phyloP scores from a whole-genome alignment of 179 eudicot species.

The Patellifolia procumbens region DNA sequence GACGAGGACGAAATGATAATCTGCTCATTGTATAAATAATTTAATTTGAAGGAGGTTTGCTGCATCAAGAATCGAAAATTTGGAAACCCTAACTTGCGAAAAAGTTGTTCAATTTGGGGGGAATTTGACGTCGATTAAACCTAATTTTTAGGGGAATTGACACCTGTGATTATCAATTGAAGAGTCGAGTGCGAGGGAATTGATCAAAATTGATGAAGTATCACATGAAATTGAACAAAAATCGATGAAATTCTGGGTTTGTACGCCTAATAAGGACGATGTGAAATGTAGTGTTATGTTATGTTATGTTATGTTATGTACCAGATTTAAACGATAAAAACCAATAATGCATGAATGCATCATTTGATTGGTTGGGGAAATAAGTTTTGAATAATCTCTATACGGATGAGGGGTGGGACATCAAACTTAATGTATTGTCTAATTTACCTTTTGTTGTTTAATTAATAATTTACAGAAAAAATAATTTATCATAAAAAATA shows the following conservation, averaged over 20 bases:
- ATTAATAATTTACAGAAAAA: too few species aligned
- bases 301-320: too few species aligned
- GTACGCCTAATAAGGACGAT: not conserved
- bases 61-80: not conserved
- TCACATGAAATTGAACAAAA: not conserved
- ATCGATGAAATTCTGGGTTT: not conserved
- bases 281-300: too few species aligned
- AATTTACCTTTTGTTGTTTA: too few species aligned
- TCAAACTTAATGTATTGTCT: too few species aligned
- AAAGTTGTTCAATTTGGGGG: not conserved
- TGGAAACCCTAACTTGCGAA: slow-evolving; percentile 16
- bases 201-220: not conserved
- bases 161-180: not conserved
- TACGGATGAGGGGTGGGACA: too few species aligned
- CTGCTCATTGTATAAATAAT: slow-evolving; percentile 58
- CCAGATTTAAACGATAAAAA: too few species aligned
- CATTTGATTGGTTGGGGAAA: too few species aligned
- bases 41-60: not conserved
- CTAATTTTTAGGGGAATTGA: too few species aligned
- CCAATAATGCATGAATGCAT: too few species aligned
- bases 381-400: too few species aligned
- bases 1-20: slow-evolving; percentile 89
- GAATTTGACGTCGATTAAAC: not conserved
- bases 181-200: not conserved
- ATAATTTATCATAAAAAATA: too few species aligned